These are phyloP conservation scores for Mytilinidion resinicola DNA, from an alignment of 495 filamentous ascomycete species.

Conservation along the genomic window DNA sequence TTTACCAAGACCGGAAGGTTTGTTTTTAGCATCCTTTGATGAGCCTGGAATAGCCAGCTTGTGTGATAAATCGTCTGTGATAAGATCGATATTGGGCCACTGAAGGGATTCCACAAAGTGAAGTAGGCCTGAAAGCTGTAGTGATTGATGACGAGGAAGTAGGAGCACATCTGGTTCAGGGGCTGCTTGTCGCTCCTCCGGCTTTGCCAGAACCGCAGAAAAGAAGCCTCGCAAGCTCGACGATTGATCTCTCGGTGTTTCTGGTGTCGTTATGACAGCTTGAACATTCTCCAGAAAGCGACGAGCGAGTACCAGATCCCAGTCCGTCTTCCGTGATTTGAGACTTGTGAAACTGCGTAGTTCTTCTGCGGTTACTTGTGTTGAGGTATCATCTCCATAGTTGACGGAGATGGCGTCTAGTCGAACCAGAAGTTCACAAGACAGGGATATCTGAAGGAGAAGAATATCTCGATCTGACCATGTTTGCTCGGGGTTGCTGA, in stretches of 20 bases:
- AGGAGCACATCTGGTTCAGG: conserved; percentile 32
- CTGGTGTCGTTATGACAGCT: conserved; percentile 22
- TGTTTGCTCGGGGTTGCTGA: conserved; percentile 24
- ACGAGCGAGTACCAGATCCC: conserved; percentile 71
- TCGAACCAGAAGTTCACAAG: conserved; percentile 70
- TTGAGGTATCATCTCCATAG: conserved; percentile 41
- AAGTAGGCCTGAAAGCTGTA: conserved; percentile 46
- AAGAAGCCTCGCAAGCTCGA: conserved; percentile 46
- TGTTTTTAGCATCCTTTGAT: conserved; percentile 23
- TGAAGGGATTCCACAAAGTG: conserved; percentile 46
- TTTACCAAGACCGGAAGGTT: conserved; percentile 6
- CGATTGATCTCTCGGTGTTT: conserved; percentile 19
- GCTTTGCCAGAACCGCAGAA: conserved; percentile 26
- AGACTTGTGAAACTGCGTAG: conserved; percentile 57
- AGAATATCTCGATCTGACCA: conserved; percentile 64
- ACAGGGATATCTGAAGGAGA: conserved; percentile 69
- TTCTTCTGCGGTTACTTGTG: conserved; percentile 52
- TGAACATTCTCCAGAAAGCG: conserved; percentile 69
- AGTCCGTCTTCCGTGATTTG: conserved; percentile 62
- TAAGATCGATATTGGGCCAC: conserved; percentile 43
- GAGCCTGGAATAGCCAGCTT: conserved; percentile 41
- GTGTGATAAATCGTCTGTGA: conserved; percentile 44
- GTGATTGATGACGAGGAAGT: conserved; percentile 37
- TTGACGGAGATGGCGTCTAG: conserved; percentile 53
- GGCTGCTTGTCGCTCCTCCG: conserved; percentile 32